A percentile compares a stretch with the other conserved stretches of the same genome.
Conservation (phyloP, 2,329 filamentous ascomycete species). For the Aspergillus cejpii region DNA sequence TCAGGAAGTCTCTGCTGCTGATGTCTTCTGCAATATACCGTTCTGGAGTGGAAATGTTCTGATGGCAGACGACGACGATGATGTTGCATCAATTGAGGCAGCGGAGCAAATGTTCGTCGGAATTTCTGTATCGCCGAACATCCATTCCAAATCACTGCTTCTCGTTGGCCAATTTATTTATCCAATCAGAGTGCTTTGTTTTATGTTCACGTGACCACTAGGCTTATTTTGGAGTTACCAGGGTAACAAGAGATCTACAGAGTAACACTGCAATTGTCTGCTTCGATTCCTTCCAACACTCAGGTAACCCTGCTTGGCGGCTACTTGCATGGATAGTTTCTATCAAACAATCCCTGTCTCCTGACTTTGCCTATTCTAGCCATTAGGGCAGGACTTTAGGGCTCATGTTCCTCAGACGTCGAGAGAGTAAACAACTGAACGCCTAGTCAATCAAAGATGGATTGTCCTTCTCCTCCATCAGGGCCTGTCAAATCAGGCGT, state of each 20-base stretch:
- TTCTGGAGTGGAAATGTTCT: background rate
- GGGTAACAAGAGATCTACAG: no score
- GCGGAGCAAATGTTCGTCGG: constrained; percentile 27
- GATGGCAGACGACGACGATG: background rate
- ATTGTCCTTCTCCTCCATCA: background rate
- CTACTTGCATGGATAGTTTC: no score
- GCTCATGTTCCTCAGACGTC: background rate
- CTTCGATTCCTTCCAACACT: no score
- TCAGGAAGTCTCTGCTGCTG: background rate
- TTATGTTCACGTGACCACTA: no score
- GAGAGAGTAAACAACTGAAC: background rate
- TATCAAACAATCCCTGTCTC: background rate
- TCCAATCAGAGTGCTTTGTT: constrained; percentile 1
- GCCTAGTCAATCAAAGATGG: background rate
- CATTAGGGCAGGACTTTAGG: background rate
- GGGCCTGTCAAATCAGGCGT: background rate
- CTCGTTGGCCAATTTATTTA: background rate
- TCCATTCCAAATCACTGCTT: background rate
- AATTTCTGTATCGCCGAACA: constrained; percentile 25
- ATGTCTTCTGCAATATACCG: background rate
- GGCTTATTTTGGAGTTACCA: no score
- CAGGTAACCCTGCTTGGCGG: no score
- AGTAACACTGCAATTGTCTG: no score
- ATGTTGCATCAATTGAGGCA: background rate
- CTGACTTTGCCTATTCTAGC: background rate